These are phyloP conservation scores for Ceratobasidium sp. DNA, from an alignment of 1,284 basidiomycete species.

Conservation along the genomic window DNA sequence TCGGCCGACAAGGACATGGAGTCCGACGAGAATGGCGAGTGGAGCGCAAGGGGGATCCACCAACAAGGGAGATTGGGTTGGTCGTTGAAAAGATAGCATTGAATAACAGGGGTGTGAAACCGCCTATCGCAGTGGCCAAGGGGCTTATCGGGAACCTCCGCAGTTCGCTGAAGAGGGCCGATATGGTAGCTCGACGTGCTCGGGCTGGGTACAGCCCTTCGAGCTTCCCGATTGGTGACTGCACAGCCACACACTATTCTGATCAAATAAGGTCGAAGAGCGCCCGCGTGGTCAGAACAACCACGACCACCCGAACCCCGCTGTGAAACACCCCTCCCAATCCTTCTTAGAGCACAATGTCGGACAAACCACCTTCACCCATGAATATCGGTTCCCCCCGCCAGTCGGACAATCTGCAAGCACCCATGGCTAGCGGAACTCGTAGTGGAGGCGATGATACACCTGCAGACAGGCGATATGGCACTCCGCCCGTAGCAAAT, in stretches of 20 bases:
- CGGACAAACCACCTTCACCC: constrained; percentile 8
- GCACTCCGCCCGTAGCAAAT: constrained; percentile 33
- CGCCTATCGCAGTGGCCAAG: neutral
- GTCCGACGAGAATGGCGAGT: constrained; percentile 23
- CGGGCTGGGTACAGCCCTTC: neutral
- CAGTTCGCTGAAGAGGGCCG: no score
- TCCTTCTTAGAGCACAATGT: neutral
- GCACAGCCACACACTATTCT: constrained; percentile 25
- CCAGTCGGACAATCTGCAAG: constrained; percentile 11
- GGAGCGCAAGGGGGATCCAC: constrained; percentile 8
- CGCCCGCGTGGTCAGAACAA: constrained; percentile 25
- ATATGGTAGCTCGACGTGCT: neutral
- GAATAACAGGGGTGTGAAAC: neutral
- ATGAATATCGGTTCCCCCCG: constrained; percentile 17
- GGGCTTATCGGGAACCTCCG: neutral
- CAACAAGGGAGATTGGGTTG: neutral
- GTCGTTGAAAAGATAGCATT: neutral
- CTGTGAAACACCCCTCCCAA: neutral
- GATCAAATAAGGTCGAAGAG: constrained; percentile 22
- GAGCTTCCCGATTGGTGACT: constrained; percentile 9
- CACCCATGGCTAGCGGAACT: constrained; percentile 2
- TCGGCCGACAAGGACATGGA: constrained; percentile 36
- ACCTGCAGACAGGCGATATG: constrained; percentile 33
- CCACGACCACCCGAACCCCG: constrained; percentile 18
- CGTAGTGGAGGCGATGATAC: neutral